Conservation (phyloP, 2,329 filamentous ascomycete species). For the Trichophyton schoenleinii region DNA sequence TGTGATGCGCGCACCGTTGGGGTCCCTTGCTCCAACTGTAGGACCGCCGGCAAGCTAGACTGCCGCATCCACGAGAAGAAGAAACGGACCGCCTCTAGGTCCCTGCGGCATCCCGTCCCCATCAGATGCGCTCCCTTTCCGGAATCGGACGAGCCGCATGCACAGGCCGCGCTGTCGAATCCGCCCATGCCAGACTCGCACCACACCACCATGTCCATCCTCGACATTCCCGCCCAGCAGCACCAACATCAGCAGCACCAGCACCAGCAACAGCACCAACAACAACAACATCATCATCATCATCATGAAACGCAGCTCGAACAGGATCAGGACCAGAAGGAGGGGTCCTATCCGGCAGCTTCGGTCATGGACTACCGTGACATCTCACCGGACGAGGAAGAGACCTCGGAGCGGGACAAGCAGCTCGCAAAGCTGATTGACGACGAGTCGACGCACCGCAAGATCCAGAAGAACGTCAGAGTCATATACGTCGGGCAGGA, state of each 20-base stretch:
- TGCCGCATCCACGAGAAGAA: slow-evolving; percentile 42
- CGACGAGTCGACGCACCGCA: slow-evolving; percentile 32
- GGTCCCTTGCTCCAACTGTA: slow-evolving; percentile 39
- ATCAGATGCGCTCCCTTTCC: slow-evolving; percentile 31
- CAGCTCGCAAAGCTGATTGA: slow-evolving; percentile 42
- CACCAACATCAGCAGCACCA: too few relatives aligned
- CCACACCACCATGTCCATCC: neutral
- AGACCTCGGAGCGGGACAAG: slow-evolving; percentile 32
- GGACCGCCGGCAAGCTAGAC: slow-evolving; percentile 29
- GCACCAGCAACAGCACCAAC: too few relatives aligned
- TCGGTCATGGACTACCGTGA: slow-evolving; percentile 14
- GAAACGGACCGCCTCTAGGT: slow-evolving; percentile 33
- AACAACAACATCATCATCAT: too few relatives aligned
- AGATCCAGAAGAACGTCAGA: slow-evolving; percentile 38
- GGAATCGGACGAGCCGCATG: slow-evolving; percentile 6
- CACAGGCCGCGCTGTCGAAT: slow-evolving; percentile 2
- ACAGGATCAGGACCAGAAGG: neutral
- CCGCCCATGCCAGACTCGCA: neutral
- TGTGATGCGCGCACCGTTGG: slow-evolving; percentile 39
- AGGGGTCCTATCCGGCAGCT: neutral
- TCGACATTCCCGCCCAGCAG: neutral
- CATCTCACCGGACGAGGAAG: slow-evolving; percentile 25
- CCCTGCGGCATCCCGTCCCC: slow-evolving; percentile 34
- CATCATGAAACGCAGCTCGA: too few relatives aligned
- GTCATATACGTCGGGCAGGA: slow-evolving; percentile 45